Percentiles rank a stretch among this genome's conserved stretches.
phyloP scores from a whole-genome alignment of 176 grass and related monocot genomes.

The Oryza officinalis region DNA sequence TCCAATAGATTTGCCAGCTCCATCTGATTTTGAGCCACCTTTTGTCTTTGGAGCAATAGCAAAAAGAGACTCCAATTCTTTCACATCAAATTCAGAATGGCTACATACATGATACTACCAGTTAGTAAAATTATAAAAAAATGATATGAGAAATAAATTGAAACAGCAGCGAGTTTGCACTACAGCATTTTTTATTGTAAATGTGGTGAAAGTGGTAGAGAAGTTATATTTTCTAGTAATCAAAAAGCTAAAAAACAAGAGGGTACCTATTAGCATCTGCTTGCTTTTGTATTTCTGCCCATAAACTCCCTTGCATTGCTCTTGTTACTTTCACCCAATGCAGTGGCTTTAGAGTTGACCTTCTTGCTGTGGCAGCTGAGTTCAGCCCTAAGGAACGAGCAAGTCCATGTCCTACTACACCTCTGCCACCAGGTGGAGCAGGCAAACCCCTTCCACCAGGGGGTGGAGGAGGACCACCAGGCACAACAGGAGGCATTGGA shows the following conservation, averaged over 20 bases:
- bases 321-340: conserved; percentile 96
- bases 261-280: conserved; percentile 69
- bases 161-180: not conserved
- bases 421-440: conserved; percentile 60
- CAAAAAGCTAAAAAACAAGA: conserved; percentile 18
- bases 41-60: conserved; percentile 74
- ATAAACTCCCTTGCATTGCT: conserved; percentile 89
- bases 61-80: conserved; percentile 80
- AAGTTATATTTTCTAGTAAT: conserved; percentile 27
- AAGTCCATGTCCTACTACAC: conserved; percentile 48
- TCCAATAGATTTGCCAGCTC: conserved; percentile 65
- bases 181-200: conserved; percentile 12
- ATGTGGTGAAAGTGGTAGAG: not conserved
- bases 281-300: conserved; percentile 91
- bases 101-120: conserved; percentile 50
- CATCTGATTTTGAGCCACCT: conserved; percentile 58
- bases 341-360: conserved; percentile 82
- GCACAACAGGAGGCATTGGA: conserved; percentile 50
- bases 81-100: conserved; percentile 78
- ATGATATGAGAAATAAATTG: conserved; percentile 4
- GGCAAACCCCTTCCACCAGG: conserved; percentile 55
- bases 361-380: conserved; percentile 37
- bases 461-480: conserved; percentile 65
- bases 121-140: conserved; percentile 29
- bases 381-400: conserved; percentile 44